phyloP scores from a whole-genome alignment of 78 protist genomes.

The Mantamonas sphyraenae region DNA sequence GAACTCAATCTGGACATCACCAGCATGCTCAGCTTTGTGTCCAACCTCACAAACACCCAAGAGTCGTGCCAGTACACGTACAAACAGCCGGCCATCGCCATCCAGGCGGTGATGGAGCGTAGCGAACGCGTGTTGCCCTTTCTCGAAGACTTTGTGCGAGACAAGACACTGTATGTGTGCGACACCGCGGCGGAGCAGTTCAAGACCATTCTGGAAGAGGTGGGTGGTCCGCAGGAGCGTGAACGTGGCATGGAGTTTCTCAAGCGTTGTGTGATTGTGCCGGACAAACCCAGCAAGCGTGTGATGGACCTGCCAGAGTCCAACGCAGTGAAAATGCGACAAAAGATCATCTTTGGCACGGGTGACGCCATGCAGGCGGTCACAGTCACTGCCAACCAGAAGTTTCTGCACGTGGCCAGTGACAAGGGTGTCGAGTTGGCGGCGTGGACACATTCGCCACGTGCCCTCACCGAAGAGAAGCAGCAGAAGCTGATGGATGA shows the following conservation, averaged over 20 bases:
- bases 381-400: constrained; percentile 7
- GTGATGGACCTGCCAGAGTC: neutral
- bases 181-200: neutral
- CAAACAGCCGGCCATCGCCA: neutral
- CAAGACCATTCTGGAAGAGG: neutral
- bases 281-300: neutral
- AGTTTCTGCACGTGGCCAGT: constrained; percentile 12
- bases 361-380: neutral
- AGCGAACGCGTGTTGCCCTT: neutral
- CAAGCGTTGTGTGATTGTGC: neutral
- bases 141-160: neutral
- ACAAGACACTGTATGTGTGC: neutral
- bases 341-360: neutral
- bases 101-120: constrained; percentile 3
- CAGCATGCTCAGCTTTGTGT: neutral
- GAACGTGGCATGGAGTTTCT: neutral
- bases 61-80: neutral
- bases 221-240: neutral
- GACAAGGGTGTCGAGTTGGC: neutral
- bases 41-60: constrained; percentile 4
- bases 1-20: constrained; percentile 7
- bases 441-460: neutral
- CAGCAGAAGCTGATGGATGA: too few relatives aligned
- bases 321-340: neutral
- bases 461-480: constrained; percentile 18